Evolutionary conservation across 139 green algal species (phyloP), one percentile per base, ranked within the genome.

Genomic region (Closterium sp.): DNA sequence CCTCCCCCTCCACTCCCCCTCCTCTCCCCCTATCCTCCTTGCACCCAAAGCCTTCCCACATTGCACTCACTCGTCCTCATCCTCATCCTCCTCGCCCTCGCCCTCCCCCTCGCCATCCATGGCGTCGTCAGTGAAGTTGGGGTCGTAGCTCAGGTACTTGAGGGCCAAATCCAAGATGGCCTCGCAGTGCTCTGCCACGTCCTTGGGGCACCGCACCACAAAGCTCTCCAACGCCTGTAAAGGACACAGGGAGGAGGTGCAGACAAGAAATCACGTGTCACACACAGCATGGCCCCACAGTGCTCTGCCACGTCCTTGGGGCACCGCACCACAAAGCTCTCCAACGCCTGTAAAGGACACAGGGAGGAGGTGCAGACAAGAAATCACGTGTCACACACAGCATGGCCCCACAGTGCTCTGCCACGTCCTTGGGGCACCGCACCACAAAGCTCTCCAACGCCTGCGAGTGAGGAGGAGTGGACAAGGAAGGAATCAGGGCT

Each of bases 361-460:
- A 50, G 11, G 90, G 11, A 24, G 0, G 17, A 13, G 50, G 34
- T 4, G 34, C 9, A 6, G 34, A 42, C 34, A 42, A 42, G 34
- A 6, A 42, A 42, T 42, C 34, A 42, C 34, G 34, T 42, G 34
- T 42, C 34, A 42, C 34, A 42, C 4, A 42, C 38, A 96, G 94
- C 70, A 97, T 94, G 1, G n/a, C n/a, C 24, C 24, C 22, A 17
- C 73, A 91, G 42, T 92, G 50, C 19, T 86, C 29, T 11, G 94
- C 92, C 9, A 95, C 94, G 7, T 97, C 94, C 88, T 92, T 89
- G 4, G 96, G 96, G 42, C 95, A 97, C 31, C 95, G 95, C 88
- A 95, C 92, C 86, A 99, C 95, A 86, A 99, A 98, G 70, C 92
- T 95, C 90, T 99, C 97, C 28, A 99, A 93, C 2, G 97, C 97